These are phyloP conservation scores for Russula griseocarnosa DNA, from an alignment of 768 basidiomycete genomes.

Conservation along the genomic window DNA sequence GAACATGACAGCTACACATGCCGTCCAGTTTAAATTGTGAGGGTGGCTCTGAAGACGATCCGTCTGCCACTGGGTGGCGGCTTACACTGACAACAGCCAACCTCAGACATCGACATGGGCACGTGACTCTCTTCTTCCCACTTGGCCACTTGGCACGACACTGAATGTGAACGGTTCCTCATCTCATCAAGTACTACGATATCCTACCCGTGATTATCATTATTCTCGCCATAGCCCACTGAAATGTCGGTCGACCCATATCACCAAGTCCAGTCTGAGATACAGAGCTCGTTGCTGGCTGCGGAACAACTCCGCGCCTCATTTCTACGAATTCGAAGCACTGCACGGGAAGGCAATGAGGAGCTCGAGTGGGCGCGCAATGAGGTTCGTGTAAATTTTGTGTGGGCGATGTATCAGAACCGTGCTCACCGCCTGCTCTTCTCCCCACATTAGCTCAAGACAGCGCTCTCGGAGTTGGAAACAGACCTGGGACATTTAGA, in stretches of 20 bases:
- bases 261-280: slow-evolving; percentile 80
- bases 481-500: slow-evolving; percentile 92
- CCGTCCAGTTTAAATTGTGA: too few species aligned
- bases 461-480: slow-evolving; percentile 71
- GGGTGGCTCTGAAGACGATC: too few species aligned
- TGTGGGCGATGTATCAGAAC: neutral
- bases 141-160: too few species aligned
- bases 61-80: too few species aligned
- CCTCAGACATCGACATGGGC: neutral
- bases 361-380: slow-evolving; percentile 76
- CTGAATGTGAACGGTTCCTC: too few species aligned
- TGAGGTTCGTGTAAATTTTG: slow-evolving; percentile 47
- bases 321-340: slow-evolving; percentile 73
- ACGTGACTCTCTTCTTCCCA: neutral
- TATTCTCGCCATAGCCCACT: neutral
- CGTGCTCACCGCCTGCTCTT: neutral
- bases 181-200: neutral
- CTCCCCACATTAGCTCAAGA: slow-evolving; percentile 48
- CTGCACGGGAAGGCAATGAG: slow-evolving; percentile 68
- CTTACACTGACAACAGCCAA: too few species aligned
- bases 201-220: neutral
- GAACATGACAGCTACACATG: too few species aligned
- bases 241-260: slow-evolving; percentile 78
- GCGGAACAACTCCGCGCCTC: slow-evolving; percentile 70
- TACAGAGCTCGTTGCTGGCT: slow-evolving; percentile 68